Conservation (phyloP, 2,329 filamentous ascomycete species). For the Cercospora canescens region DNA sequence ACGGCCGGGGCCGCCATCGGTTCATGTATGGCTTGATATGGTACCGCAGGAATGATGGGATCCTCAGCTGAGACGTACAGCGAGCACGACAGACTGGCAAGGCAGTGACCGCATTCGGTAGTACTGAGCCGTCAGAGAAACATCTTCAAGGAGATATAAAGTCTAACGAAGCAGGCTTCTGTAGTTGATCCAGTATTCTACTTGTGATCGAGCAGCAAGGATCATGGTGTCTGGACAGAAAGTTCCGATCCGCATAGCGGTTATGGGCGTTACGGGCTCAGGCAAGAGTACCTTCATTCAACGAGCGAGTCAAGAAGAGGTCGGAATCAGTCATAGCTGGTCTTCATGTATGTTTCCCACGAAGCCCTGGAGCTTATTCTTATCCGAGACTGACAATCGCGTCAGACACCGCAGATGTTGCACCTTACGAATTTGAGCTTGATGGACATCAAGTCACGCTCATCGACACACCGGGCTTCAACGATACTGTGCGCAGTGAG, state of each 20-base stretch:
- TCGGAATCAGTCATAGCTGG: not conserved
- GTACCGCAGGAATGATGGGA: not conserved
- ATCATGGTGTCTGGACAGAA: not conserved
- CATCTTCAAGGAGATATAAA: not conserved
- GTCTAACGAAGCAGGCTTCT: not conserved
- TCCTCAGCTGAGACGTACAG: not conserved
- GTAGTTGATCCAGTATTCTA: not conserved
- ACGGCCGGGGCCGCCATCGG: not conserved
- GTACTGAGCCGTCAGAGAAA: not conserved
- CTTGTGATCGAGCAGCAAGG: not conserved
- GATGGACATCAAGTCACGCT: slow-evolving; percentile 21
- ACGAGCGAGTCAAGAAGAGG: not conserved
- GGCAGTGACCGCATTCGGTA: not conserved
- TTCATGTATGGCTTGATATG: not conserved
- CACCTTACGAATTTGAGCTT: slow-evolving; percentile 15
- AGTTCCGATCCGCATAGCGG: slow-evolving; percentile 33
- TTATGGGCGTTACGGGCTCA: slow-evolving; percentile 45
- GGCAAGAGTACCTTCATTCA: slow-evolving; percentile 44
- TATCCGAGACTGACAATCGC: not conserved
- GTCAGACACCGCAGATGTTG: slow-evolving; percentile 18
- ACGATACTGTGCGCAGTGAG: slow-evolving; percentile 47
- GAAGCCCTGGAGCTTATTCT: not conserved
- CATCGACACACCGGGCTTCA: slow-evolving; percentile 52
- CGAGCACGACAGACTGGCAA: not conserved
- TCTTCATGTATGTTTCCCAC: not conserved